These are phyloP conservation scores for Waltergamsia citrina DNA, from an alignment of 2,329 filamentous ascomycete genomes.

Conservation along the genomic window DNA sequence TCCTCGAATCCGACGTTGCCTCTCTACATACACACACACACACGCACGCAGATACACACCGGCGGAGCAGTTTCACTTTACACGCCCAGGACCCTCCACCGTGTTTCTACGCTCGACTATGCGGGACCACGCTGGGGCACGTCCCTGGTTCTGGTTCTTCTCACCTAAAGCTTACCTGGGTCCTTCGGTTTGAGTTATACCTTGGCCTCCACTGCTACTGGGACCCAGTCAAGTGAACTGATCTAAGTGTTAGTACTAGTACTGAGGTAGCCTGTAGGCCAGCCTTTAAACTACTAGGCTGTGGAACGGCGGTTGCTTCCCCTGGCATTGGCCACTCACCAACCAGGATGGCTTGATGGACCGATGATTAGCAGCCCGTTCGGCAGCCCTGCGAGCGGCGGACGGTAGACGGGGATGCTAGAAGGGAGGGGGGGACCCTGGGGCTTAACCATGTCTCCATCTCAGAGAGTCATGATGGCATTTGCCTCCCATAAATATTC, in stretches of 20 bases:
- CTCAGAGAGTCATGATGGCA: not conserved
- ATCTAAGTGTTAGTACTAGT: too few relatives aligned
- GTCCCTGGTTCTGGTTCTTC: too few relatives aligned
- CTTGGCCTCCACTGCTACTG: conserved; percentile 1
- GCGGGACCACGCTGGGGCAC: not conserved
- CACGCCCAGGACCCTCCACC: not conserved
- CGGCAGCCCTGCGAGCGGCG: conserved; percentile 1
- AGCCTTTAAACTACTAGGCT: not conserved
- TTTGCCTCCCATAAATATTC: conserved; percentile 2
- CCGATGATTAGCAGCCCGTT: too few relatives aligned
- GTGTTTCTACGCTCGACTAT: too few relatives aligned
- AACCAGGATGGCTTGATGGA: not conserved
- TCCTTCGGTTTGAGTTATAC: not conserved
- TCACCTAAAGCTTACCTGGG: not conserved
- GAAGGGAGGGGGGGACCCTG: not conserved
- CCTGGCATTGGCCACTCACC: conserved; percentile 1
- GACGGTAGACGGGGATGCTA: too few relatives aligned
- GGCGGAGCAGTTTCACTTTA: too few relatives aligned
- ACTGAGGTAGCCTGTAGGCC: conserved; percentile 1
- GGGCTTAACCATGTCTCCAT: not conserved
- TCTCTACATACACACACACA: not conserved
- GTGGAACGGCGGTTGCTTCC: not conserved
- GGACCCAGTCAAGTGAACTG: too few relatives aligned
- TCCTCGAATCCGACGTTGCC: not conserved
- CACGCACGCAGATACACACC: too few relatives aligned